phyloP scores from a whole-genome alignment of 768 basidiomycete genomes.

The Gymnopilus dilepis region DNA sequence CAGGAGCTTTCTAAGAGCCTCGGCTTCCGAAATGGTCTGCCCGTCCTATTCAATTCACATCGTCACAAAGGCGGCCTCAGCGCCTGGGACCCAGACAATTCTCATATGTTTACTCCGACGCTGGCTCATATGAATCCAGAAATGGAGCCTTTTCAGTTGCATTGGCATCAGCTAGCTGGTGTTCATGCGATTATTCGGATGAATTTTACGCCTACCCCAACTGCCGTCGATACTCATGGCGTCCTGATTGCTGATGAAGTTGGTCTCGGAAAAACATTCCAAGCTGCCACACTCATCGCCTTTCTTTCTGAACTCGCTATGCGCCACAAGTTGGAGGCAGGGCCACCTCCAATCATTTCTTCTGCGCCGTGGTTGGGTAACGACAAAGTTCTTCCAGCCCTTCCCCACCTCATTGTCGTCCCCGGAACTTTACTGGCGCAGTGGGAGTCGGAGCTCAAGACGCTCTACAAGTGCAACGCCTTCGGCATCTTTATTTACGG shows the following conservation, averaged over 20 bases:
- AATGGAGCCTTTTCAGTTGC: conserved; percentile 12
- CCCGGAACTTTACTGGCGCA: background rate
- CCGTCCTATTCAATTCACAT: conserved; percentile 27
- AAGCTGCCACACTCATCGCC: no score
- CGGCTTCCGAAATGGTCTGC: conserved; percentile 24
- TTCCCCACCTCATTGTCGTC: background rate
- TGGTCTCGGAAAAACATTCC: no score
- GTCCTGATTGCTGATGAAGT: no score
- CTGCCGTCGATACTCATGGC: background rate
- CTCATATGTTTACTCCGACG: background rate
- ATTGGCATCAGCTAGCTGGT: conserved; percentile 32
- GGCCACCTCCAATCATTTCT: no score
- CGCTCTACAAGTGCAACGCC: background rate
- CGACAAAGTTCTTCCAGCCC: no score
- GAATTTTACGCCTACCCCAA: background rate
- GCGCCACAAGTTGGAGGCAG: no score
- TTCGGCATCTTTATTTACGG: conserved; percentile 21
- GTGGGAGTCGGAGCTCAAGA: background rate
- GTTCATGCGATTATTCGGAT: background rate
- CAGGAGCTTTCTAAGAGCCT: conserved; percentile 17
- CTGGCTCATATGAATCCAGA: background rate
- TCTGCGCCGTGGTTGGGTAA: no score
- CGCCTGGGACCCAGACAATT: conserved; percentile 21
- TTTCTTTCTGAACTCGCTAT: no score
- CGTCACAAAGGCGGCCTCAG: conserved; percentile 25